A percentile compares a stretch with the other conserved stretches of the same genome.
Evolutionary conservation across 768 basidiomycete genomes (phyloP).

Genomic region (Phanerochaete carnosa): DNA sequence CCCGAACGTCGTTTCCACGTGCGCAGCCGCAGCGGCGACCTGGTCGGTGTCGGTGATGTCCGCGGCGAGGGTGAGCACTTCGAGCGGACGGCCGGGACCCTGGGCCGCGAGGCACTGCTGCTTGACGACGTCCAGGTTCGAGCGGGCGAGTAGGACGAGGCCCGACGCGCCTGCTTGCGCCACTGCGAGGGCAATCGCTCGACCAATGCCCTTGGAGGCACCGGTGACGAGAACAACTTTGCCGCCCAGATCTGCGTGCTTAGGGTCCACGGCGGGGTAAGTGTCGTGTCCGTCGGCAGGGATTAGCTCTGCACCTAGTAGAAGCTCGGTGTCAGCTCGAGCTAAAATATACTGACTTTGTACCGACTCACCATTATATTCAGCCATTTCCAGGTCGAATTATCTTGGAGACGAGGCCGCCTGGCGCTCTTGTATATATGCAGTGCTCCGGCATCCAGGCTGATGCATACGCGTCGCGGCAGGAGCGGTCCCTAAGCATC

Average conservation of each 20-base stretch:
- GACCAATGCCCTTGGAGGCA: background rate
- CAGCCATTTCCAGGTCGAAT: too few species aligned
- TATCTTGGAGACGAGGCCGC: too few species aligned
- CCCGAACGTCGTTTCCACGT: slow-evolving; percentile 22
- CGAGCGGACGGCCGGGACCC: slow-evolving; percentile 2
- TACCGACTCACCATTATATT: too few species aligned
- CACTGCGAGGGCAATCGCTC: background rate
- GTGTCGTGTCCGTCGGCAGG: background rate
- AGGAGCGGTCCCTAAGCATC: too few species aligned
- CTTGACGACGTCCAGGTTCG: background rate
- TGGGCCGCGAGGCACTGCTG: slow-evolving; percentile 11
- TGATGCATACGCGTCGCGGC: too few species aligned
- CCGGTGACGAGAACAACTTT: background rate
- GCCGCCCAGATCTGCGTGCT: background rate
- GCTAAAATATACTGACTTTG: too few species aligned
- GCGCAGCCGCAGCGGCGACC: slow-evolving; percentile 22
- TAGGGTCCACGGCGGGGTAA: background rate
- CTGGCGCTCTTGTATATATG: too few species aligned
- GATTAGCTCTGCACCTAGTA: background rate
- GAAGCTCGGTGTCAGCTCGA: too few species aligned
- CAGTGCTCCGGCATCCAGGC: too few species aligned
- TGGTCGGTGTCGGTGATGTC: slow-evolving; percentile 23
- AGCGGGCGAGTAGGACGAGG: background rate
- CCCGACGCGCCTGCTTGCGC: background rate
- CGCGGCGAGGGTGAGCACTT: slow-evolving; percentile 18